Conservation (phyloP, 345 rosid species). For the Ricinus communis region DNA sequence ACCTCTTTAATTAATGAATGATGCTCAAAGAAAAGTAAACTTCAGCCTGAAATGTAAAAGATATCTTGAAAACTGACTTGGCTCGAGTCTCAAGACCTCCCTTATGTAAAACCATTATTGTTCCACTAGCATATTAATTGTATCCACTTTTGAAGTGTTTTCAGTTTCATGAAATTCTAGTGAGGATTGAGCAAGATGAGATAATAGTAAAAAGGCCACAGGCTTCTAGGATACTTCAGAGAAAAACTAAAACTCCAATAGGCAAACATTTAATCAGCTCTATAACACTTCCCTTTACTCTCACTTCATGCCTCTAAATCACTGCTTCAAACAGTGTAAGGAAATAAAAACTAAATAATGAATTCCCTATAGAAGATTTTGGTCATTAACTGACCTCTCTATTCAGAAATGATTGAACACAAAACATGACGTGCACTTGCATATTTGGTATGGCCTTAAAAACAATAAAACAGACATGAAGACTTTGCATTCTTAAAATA, state of each 20-base stretch:
- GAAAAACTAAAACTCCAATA: background rate
- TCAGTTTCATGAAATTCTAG: background rate
- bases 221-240: background rate
- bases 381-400: too few relatives aligned
- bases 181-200: too few relatives aligned
- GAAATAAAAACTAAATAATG: too few relatives aligned
- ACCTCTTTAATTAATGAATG: too few relatives aligned
- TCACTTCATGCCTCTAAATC: too few relatives aligned
- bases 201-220: too few relatives aligned
- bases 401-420: background rate
- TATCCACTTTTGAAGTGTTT: background rate
- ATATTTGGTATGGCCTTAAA: background rate
- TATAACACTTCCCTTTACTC: too few relatives aligned
- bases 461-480: constrained; percentile 8
- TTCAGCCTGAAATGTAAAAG: background rate
- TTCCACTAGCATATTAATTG: background rate
- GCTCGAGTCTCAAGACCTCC: background rate
- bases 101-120: background rate
- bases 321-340: too few relatives aligned
- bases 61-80: background rate
- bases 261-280: too few relatives aligned
- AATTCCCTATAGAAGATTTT: too few relatives aligned
- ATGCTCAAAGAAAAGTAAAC: too few relatives aligned
- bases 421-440: background rate
- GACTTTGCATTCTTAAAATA: background rate